A percentile compares a stretch with the other conserved stretches of the same genome.
Conservation (phyloP, 495 filamentous ascomycete genomes). For the Penicillium taxi region DNA sequence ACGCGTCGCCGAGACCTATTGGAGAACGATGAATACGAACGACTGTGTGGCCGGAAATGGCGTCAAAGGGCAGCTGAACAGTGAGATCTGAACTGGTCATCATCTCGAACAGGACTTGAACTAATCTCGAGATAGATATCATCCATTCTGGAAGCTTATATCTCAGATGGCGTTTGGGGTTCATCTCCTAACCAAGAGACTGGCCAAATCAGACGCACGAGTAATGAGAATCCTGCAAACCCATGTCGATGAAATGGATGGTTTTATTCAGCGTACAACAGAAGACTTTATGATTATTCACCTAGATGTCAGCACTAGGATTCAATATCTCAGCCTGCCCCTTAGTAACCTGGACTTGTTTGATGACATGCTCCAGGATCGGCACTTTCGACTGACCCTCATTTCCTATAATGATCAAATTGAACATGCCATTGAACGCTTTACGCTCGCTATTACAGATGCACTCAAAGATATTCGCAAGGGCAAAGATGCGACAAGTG, state of each 20-base stretch:
- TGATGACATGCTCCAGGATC: slow-evolving; percentile 80
- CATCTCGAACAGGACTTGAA: not conserved
- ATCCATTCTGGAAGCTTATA: slow-evolving; percentile 83
- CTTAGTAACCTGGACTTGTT: slow-evolving; percentile 78
- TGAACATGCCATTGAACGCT: slow-evolving; percentile 76
- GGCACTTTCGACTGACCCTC: slow-evolving; percentile 70
- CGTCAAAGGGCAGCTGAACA: slow-evolving; percentile 55
- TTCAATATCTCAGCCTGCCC: slow-evolving; percentile 72
- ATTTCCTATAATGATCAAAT: slow-evolving; percentile 85
- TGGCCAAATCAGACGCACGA: slow-evolving; percentile 79
- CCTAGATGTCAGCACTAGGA: slow-evolving; percentile 62
- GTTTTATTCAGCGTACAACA: slow-evolving; percentile 73
- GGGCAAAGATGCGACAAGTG: slow-evolving; percentile 66
- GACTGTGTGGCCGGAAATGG: slow-evolving; percentile 65
- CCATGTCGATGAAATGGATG: slow-evolving; percentile 90
- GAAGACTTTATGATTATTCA: slow-evolving; percentile 82
- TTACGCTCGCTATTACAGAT: slow-evolving; percentile 64
- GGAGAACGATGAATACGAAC: slow-evolving; percentile 54
- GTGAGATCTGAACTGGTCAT: slow-evolving; percentile 14
- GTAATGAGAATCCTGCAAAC: slow-evolving; percentile 84
- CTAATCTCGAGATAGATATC: slow-evolving; percentile 39
- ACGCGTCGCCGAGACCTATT: slow-evolving; percentile 61
- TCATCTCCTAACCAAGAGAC: slow-evolving; percentile 73
- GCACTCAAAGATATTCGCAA: slow-evolving; percentile 69
- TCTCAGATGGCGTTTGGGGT: slow-evolving; percentile 92